phyloP scores from a whole-genome alignment of 2,329 filamentous ascomycete species.

The Botrytis deweyae region DNA sequence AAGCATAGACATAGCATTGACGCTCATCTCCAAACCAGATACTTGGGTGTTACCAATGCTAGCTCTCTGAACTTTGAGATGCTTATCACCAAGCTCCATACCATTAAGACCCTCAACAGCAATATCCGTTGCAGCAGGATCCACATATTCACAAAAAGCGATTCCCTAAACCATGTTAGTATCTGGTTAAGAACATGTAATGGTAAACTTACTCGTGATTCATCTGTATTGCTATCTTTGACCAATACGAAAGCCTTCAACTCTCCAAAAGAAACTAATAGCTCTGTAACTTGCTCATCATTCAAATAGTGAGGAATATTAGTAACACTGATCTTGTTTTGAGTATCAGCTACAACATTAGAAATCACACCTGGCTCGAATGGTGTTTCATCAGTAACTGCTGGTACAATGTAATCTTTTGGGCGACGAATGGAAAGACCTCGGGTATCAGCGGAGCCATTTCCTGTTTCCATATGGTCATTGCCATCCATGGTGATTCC shows the following conservation, averaged over 20 bases:
- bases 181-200: constrained; percentile 2
- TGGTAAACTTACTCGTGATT: constrained; percentile 70
- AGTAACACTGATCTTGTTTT: constrained; percentile 91
- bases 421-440: constrained; percentile 80
- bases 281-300: constrained; percentile 88
- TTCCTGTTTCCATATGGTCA: constrained; percentile 49
- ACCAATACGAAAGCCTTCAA: constrained; percentile 89
- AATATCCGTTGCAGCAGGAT: constrained; percentile 72
- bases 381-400: constrained; percentile 68
- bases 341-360: constrained; percentile 81
- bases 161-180: constrained; percentile 65
- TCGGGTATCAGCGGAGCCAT: constrained; percentile 50
- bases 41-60: constrained; percentile 95
- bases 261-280: constrained; percentile 87
- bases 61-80: constrained; percentile 81
- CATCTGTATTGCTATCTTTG: constrained; percentile 80
- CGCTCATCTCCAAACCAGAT: constrained; percentile 87
- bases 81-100: constrained; percentile 87
- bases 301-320: constrained; percentile 86
- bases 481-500: constrained; percentile 83
- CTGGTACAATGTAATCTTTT: constrained; percentile 95
- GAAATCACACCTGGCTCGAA: constrained; percentile 77
- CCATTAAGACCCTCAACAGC: constrained; percentile 89
- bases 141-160: constrained; percentile 92
- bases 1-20: constrained; percentile 97